Evolutionary conservation across 1,284 basidiomycete genomes (phyloP).

Genomic region (Kwoniella shivajii): DNA sequence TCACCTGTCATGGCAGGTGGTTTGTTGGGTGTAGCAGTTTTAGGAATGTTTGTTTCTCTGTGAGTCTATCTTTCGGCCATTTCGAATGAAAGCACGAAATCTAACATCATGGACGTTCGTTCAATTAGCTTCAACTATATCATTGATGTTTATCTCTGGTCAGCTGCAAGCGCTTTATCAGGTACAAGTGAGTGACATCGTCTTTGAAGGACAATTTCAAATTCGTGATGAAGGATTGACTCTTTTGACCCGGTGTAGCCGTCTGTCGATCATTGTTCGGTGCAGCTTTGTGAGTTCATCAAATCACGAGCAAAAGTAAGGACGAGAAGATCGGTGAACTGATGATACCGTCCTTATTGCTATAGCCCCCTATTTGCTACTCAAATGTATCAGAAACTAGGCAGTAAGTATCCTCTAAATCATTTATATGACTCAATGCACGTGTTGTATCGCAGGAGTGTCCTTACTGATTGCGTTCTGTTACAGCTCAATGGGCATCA

Average conservation of each 20-base stretch:
- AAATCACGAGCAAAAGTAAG: background rate
- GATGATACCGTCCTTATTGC: background rate
- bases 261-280: conserved; percentile 58
- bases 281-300: conserved; percentile 38
- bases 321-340: background rate
- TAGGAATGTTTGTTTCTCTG: conserved; percentile 62
- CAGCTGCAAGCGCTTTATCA: conserved; percentile 58
- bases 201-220: background rate
- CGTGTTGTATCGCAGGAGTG: no score
- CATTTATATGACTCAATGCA: background rate
- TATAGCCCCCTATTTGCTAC: conserved; percentile 56
- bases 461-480: background rate
- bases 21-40: conserved; percentile 52
- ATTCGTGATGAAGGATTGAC: background rate
- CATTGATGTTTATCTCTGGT: conserved; percentile 59
- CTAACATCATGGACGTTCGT: background rate
- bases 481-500: conserved; percentile 44
- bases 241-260: no score
- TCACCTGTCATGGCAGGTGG: conserved; percentile 55
- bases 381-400: conserved; percentile 59
- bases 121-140: conserved; percentile 53
- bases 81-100: background rate
- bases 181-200: conserved; percentile 46
- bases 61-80: conserved; percentile 16
- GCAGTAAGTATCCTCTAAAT: conserved; percentile 26